phyloP scores from a whole-genome alignment of 2,329 filamentous ascomycete species.

The Cordyceps fumosorosea region DNA sequence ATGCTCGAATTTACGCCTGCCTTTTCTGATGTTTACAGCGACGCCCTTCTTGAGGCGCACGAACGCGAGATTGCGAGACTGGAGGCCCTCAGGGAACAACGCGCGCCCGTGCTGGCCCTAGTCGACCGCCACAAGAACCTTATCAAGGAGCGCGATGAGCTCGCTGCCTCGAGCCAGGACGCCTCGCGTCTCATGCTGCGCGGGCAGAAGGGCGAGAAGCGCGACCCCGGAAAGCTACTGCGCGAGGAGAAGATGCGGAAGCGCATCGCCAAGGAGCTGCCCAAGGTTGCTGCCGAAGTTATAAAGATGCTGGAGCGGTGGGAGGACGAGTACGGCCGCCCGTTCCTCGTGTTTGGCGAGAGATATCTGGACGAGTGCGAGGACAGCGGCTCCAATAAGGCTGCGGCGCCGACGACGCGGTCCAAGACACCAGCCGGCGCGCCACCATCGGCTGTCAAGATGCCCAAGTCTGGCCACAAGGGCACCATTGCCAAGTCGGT shows the following conservation, averaged over 20 bases:
- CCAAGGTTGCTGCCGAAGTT: slow-evolving; percentile 82
- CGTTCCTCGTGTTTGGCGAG: slow-evolving; percentile 89
- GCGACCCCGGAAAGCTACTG: slow-evolving; percentile 88
- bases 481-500: slow-evolving; percentile 25
- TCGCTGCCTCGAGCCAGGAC: slow-evolving; percentile 88
- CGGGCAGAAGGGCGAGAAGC: slow-evolving; percentile 86
- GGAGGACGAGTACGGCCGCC: slow-evolving; percentile 90
- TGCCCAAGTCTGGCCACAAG: slow-evolving; percentile 27
- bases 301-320: slow-evolving; percentile 74
- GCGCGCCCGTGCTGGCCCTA: slow-evolving; percentile 72
- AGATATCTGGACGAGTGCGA: slow-evolving; percentile 85
- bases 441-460: slow-evolving; percentile 40
- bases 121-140: slow-evolving; percentile 79
- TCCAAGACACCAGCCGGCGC: slow-evolving; percentile 70
- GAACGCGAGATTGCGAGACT: slow-evolving; percentile 83
- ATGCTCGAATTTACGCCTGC: slow-evolving; percentile 98
- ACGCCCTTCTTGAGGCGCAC: slow-evolving; percentile 89
- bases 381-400: slow-evolving; percentile 50
- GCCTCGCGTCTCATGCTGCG: slow-evolving; percentile 88
- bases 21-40: slow-evolving; percentile 95
- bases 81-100: slow-evolving; percentile 77
- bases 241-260: slow-evolving; percentile 99
- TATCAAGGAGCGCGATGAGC: slow-evolving; percentile 77
- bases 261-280: slow-evolving; percentile 90
- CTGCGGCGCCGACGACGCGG: slow-evolving; percentile 43